Evolutionary conservation across 148 eudicot genomes (phyloP).

Genomic region (Linanthus parryae): DNA sequence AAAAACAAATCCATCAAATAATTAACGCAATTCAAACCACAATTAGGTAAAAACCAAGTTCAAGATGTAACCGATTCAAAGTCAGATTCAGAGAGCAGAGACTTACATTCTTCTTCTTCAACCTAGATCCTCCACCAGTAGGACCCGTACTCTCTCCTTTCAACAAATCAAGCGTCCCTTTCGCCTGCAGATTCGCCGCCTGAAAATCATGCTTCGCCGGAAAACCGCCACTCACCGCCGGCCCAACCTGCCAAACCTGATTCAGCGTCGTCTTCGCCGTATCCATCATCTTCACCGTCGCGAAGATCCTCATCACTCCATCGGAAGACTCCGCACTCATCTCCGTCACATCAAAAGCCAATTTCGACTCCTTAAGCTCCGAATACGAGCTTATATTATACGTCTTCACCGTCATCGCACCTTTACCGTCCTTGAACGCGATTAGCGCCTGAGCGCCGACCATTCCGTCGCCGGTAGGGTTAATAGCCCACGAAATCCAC

Average conservation of each 20-base stretch:
- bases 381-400: constrained; percentile 21
- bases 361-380: constrained; percentile 5
- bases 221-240: constrained; percentile 23
- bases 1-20: too few species aligned
- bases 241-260: constrained; percentile 77
- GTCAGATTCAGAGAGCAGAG: too few species aligned
- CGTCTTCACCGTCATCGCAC: constrained; percentile 37
- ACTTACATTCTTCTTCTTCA: constrained; percentile 59
- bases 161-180: constrained; percentile 46
- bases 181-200: constrained; percentile 44
- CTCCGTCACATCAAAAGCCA: constrained; percentile 21
- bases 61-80: too few species aligned
- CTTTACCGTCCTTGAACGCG: constrained; percentile 37
- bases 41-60: too few species aligned
- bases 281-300: constrained; percentile 27
- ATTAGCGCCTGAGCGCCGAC: constrained; percentile 51
- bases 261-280: constrained; percentile 13
- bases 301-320: constrained; percentile 32
- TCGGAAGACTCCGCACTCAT: constrained; percentile 20
- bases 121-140: constrained; percentile 12
- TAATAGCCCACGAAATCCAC: constrained; percentile 79
- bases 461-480: constrained; percentile 62
- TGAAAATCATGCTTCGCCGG: constrained; percentile 48
- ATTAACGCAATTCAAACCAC: too few species aligned
- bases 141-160: constrained; percentile 18